Evolutionary conservation across 1,139 yeast genomes (phyloP).

Genomic region (Diutina rugosa): DNA sequence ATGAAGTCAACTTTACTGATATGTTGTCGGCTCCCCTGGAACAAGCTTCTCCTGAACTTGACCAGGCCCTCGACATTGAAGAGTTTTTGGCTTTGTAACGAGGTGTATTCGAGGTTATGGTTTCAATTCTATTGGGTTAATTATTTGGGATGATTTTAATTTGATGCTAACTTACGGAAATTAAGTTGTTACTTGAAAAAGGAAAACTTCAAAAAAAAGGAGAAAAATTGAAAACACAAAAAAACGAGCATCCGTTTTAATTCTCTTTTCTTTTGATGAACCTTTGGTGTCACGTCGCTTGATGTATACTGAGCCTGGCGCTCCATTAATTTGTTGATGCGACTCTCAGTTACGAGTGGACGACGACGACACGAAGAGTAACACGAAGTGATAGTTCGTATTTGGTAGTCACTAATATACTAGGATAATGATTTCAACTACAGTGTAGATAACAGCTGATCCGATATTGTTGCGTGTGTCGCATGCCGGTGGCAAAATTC

Average conservation of each 20-base stretch:
- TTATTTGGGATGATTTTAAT: conserved; percentile 1
- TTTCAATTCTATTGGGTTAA: conserved; percentile 2
- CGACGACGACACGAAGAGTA: not conserved
- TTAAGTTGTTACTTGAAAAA: not conserved
- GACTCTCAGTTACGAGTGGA: not conserved
- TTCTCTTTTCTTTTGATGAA: not conserved
- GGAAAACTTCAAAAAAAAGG: not conserved
- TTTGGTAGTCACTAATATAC: not conserved
- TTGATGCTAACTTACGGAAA: not conserved
- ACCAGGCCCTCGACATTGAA: conserved; percentile 12
- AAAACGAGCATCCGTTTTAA: conserved; percentile 2
- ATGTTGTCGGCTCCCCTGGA: conserved; percentile 6
- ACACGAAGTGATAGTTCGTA: not conserved
- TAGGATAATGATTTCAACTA: not conserved
- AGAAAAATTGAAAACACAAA: not conserved
- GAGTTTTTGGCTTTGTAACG: conserved; percentile 16
- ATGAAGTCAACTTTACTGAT: conserved; percentile 7
- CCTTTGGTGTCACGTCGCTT: not conserved
- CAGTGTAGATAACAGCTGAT: not conserved
- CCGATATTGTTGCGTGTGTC: not conserved
- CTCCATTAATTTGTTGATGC: conserved; percentile 2
- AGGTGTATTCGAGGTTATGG: not conserved
- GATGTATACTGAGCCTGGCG: not conserved
- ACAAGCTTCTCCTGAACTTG: conserved; percentile 5
- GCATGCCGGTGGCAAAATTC: not conserved